Conservation (phyloP, 768 basidiomycete genomes). For the Hypholoma sublateritium region DNA sequence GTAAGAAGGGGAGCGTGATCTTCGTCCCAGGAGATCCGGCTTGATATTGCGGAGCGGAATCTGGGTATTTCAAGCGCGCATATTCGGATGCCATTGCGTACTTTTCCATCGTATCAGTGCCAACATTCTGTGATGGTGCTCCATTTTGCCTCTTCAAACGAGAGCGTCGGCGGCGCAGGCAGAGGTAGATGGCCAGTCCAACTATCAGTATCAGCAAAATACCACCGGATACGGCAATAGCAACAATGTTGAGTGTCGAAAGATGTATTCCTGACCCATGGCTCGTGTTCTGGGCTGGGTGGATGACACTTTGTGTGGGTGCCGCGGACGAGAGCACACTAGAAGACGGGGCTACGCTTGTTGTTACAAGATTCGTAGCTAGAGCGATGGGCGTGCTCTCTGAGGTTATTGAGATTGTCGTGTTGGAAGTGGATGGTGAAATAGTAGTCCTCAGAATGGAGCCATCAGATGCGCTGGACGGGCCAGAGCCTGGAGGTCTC, state of each 20-base stretch:
- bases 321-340: neutral
- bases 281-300: neutral
- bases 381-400: neutral
- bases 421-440: neutral
- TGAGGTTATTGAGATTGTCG: too few species aligned
- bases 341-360: neutral
- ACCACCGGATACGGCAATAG: neutral
- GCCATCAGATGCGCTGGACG: neutral
- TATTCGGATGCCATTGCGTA: neutral
- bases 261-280: neutral
- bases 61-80: neutral
- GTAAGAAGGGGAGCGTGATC: neutral
- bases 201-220: neutral
- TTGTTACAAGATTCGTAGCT: neutral
- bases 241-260: neutral
- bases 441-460: neutral
- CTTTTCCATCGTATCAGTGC: slow-evolving; percentile 1
- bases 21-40: neutral
- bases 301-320: neutral
- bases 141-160: neutral
- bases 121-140: neutral
- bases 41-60: neutral
- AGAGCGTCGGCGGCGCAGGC: neutral
- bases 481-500: neutral
- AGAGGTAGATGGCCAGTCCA: neutral